Percentiles rank a stretch among this genome's conserved stretches.
These are phyloP conservation scores for Boletus huronensis DNA, from an alignment of 768 basidiomycete species.

Conservation along the genomic window DNA sequence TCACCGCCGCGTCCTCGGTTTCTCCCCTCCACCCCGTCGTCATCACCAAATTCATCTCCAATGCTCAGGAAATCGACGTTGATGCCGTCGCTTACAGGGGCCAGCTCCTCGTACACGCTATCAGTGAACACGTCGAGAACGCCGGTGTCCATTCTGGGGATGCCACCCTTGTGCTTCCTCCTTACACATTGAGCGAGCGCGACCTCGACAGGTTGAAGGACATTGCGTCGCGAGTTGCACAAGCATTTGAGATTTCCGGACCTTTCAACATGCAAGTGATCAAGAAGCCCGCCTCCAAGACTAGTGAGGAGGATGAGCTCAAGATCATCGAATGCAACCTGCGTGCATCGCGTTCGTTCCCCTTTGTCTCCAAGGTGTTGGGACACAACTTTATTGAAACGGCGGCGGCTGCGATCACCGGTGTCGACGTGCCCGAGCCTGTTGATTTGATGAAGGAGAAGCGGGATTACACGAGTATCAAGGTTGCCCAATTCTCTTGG, in stretches of 20 bases:
- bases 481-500: slow-evolving; percentile 99
- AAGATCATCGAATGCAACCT: slow-evolving; percentile 99
- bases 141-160: slow-evolving; percentile 99
- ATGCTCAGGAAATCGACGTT: slow-evolving; percentile 96
- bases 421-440: slow-evolving; percentile 83
- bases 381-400: slow-evolving; percentile 97
- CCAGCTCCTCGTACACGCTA: slow-evolving; percentile 86
- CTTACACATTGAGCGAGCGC: slow-evolving; percentile 67
- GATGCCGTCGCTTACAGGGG: slow-evolving; percentile 96
- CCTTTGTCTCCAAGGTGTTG: slow-evolving; percentile 97
- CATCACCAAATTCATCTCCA: slow-evolving; percentile 97
- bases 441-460: slow-evolving; percentile 87
- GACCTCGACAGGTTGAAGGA: slow-evolving; percentile 89
- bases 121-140: slow-evolving; percentile 98
- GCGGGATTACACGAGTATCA: slow-evolving; percentile 91
- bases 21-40: slow-evolving; percentile 98
- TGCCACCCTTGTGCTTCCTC: slow-evolving; percentile 95
- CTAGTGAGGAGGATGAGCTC: slow-evolving; percentile 59
- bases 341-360: slow-evolving; percentile 97
- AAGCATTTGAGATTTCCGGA: slow-evolving; percentile 93
- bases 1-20: slow-evolving; percentile 95
- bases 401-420: slow-evolving; percentile 84
- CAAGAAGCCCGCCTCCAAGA: slow-evolving; percentile 59
- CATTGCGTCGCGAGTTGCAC: slow-evolving; percentile 93
- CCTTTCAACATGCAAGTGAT: slow-evolving; percentile 99